phyloP scores from a whole-genome alignment of 345 rosid species.

The Pistacia vera region DNA sequence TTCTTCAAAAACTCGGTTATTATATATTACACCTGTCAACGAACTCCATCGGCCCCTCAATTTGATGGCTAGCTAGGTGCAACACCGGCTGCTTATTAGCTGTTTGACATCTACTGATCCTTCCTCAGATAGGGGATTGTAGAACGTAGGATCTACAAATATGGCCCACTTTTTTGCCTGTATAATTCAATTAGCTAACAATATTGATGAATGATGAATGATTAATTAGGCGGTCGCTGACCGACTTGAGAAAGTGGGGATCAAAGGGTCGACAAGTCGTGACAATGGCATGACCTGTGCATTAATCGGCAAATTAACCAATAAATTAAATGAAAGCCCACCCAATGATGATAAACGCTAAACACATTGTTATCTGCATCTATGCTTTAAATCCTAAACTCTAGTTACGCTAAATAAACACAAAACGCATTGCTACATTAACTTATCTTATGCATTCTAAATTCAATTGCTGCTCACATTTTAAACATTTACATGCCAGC shows the following conservation, averaged over 20 bases:
- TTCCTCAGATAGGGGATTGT: not conserved
- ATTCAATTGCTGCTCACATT: no score
- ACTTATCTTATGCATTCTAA: no score
- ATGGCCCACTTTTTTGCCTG: not conserved
- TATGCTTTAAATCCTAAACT: no score
- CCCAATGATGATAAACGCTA: not conserved
- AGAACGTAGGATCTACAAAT: not conserved
- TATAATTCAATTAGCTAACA: not conserved
- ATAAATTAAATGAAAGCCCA: not conserved
- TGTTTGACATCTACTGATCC: not conserved
- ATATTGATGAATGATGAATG: not conserved
- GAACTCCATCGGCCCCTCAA: not conserved
- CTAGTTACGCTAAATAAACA: no score
- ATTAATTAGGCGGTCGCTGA: constrained; percentile 3
- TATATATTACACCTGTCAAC: not conserved
- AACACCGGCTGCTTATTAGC: not conserved
- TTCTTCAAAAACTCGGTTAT: no score
- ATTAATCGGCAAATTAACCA: not conserved
- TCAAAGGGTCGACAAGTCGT: not conserved
- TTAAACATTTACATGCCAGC: no score
- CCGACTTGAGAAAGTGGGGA: not conserved
- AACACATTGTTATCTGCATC: no score
- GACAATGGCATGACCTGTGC: constrained; percentile 3
- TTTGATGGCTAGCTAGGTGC: not conserved
- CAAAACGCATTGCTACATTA: no score